Evolutionary conservation across 1,284 basidiomycete species (phyloP), one percentile per base, ranked within the genome.

Genomic region (Microbotryum saponariae): DNA sequence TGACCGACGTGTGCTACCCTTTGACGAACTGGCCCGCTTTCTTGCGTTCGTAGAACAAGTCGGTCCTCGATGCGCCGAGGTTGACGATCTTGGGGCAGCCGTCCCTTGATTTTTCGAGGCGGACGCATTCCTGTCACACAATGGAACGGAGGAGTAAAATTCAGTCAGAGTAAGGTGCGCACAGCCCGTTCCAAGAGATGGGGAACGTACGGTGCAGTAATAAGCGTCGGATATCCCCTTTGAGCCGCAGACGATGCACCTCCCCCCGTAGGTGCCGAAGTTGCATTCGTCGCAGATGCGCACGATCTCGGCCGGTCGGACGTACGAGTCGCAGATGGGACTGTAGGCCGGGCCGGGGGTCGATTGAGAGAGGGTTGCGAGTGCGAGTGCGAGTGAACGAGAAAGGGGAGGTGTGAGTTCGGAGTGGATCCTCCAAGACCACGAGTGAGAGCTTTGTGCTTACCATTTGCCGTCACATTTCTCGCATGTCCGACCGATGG

Each of bases 401-500:
- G 29, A 31, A 31, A 8, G 31, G 31, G 31, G 9, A 10, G n/a
- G 51, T 54, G 27, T 27, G 42, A 47, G 14, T 42, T 42, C 37
- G 2, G 37, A 31, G 37, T 42, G 5, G 14, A 18, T 18, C 14
- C 3, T 42, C 16, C 9, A 3, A 18, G 37, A 16, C 16, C 4
- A 31, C 45, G 44, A 20, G 49, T 4, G 18, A 51, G 44, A 55
- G 27, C 42, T 27, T n/a, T 31, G 59, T 18, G 76, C 85, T 69
- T 70, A 93, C 93, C 94, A 99, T 84, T 97, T 97, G 57, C 96
- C 96, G 75, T 99, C 96, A 74, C 93, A 97, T 76, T 97, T 97
- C 78, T 99, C 96, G 77, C 96, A 99, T 57, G 97, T 82, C 72
- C 96, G 87, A 31, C 96, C 96, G 70, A 97, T 93, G 52, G 94